Percentiles rank a stretch among this genome's conserved stretches.
phyloP scores from a whole-genome alignment of 1,284 basidiomycete species.

The Prillingera fragicola region DNA sequence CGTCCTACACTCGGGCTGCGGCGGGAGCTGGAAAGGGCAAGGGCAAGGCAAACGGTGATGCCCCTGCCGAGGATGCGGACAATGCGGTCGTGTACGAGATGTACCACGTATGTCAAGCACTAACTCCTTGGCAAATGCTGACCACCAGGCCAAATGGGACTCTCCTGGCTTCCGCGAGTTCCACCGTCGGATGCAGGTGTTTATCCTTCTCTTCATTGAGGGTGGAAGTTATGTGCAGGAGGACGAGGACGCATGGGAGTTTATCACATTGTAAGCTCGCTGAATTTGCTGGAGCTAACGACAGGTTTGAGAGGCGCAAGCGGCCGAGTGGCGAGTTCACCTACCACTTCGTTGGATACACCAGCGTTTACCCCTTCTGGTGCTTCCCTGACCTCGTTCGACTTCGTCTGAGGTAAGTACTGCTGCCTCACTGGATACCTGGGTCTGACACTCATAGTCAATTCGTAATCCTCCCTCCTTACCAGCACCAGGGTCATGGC shows the following conservation, averaged over 20 bases:
- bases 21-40: slow-evolving; percentile 52
- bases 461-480: slow-evolving; percentile 88
- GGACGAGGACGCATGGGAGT: slow-evolving; percentile 83
- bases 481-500: slow-evolving; percentile 83
- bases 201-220: slow-evolving; percentile 91
- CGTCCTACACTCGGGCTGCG: slow-evolving; percentile 62
- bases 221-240: slow-evolving; percentile 87
- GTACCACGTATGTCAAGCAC: slow-evolving; percentile 64
- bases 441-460: slow-evolving; percentile 55
- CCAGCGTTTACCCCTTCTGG: slow-evolving; percentile 87
- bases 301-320: slow-evolving; percentile 68
- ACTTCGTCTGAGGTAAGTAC: slow-evolving; percentile 67
- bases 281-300: too few relatives aligned
- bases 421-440: neutral
- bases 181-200: slow-evolving; percentile 90
- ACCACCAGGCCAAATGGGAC: slow-evolving; percentile 65
- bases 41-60: slow-evolving; percentile 44
- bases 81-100: slow-evolving; percentile 70
- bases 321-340: slow-evolving; percentile 51
- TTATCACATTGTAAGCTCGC: slow-evolving; percentile 63
- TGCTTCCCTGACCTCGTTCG: slow-evolving; percentile 83
- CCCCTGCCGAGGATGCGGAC: slow-evolving; percentile 54
- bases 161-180: slow-evolving; percentile 88
- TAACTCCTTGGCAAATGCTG: too few relatives aligned
- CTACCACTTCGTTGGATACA: slow-evolving; percentile 89